Percentiles rank a stretch among this genome's conserved stretches.
Conservation (phyloP, 208 protist species). For the Balamuthia mandrillaris region DNA sequence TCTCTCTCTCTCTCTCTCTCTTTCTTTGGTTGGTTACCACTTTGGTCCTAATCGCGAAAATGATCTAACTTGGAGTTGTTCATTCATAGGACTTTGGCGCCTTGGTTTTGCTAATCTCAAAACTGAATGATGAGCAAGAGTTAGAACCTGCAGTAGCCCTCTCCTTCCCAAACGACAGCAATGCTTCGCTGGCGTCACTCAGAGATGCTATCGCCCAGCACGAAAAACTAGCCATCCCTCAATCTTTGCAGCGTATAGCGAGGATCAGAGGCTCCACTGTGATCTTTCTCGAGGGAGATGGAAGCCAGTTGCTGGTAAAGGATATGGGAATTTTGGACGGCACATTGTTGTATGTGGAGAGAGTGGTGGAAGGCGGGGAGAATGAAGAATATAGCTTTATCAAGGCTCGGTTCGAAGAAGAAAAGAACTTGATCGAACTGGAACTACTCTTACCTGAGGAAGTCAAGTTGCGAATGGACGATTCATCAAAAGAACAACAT, state of each 20-base stretch:
- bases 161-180: no score
- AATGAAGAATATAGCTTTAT: not conserved
- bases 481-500: no score
- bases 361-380: not conserved
- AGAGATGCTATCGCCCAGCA: not conserved
- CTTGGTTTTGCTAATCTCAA: no score
- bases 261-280: not conserved
- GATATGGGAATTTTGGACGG: not conserved
- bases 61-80: no score
- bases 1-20: no score
- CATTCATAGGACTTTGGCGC: no score
- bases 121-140: no score
- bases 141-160: no score
- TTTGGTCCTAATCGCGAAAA: no score
- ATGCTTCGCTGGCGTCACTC: no score
- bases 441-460: conserved; percentile 14
- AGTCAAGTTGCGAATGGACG: not conserved
- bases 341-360: not conserved
- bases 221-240: not conserved
- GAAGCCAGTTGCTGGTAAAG: not conserved
- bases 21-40: no score
- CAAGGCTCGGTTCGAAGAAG: conserved; percentile 19
- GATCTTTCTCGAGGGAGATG: not conserved
- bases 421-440: conserved; percentile 29
- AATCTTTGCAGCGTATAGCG: not conserved